Evolutionary conservation across 2,329 filamentous ascomycete genomes (phyloP), one percentile per base, ranked within the genome.

Genomic region (Aspergillus brasiliensis): DNA sequence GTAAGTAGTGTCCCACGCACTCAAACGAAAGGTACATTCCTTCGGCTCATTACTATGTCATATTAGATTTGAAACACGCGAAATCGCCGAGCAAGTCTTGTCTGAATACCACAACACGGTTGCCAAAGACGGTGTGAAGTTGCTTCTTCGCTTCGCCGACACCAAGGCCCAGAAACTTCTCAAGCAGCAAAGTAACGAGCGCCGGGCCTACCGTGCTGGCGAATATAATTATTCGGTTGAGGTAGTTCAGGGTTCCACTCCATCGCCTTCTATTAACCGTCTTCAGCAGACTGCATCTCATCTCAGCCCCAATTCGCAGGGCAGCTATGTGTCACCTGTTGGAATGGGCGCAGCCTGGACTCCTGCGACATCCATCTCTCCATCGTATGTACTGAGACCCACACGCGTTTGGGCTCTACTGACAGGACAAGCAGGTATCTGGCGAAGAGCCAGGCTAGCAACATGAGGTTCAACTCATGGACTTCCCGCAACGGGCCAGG

Each of bases 111-210:
- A 96, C 78, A 94, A 95, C 65, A 81, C 85, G 28, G 84, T 91
- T 66, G 91, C 91, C 42, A 87, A 90, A 34, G 91, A 96, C 70
- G 87, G 89, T 27, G 86, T 95, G 65, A 88, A 93, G 64, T 86
- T 95, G 78, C 93, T 97, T 78, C 92, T 99, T 68, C 93, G 95
- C 66, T 99, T 96, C 75, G 94, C 96, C 64, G 95, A 99, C 73
- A 99, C 95, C 38, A 91, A 95, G 57, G 91, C 94, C 63, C 95
- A 99, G 78, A 99, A 99, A 82, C 88, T 95, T 73, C 84, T 99
- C 68, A 99, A 99, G 84, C 90, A 95, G 65, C 90, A 97, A 74
- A 98, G 94, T 44, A 92, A 95, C 31, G 92, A 97, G 75, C 91
- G 93, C 59, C 92, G 95, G 62, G 92, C 96, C 72, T 98, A 97